Percentiles rank a stretch among this genome's conserved stretches.
phyloP scores from a whole-genome alignment of 176 grass and related monocot species.

The Cocos nucifera region DNA sequence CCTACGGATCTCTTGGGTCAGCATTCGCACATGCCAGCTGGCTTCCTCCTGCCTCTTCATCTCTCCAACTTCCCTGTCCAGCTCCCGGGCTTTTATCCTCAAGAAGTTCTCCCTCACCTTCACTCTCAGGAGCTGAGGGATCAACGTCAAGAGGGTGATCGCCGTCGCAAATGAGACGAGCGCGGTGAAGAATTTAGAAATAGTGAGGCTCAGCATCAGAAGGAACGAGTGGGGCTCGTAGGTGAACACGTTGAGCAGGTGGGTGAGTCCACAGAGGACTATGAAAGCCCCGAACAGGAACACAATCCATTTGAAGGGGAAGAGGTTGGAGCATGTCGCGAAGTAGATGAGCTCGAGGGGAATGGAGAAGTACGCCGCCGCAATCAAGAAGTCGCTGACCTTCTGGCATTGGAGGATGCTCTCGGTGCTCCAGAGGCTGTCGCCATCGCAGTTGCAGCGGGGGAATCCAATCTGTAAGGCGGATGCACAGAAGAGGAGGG shows the following conservation, averaged over 20 bases:
- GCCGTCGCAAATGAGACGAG: constrained; percentile 86
- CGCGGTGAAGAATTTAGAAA: constrained; percentile 87
- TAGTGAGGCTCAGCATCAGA: constrained; percentile 60
- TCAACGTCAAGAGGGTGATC: constrained; percentile 89
- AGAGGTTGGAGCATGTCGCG: constrained; percentile 57
- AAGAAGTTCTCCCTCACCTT: constrained; percentile 91
- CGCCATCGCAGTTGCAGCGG: constrained; percentile 33
- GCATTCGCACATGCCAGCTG: constrained; percentile 91
- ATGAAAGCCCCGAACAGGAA: constrained; percentile 90
- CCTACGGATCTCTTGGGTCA: constrained; percentile 85
- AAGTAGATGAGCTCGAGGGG: constrained; percentile 89
- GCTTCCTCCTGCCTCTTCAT: constrained; percentile 87
- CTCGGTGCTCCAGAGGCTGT: constrained; percentile 47
- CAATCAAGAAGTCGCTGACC: constrained; percentile 91
- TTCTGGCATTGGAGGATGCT: constrained; percentile 82
- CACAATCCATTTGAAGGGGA: constrained; percentile 93
- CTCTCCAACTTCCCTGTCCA: constrained; percentile 70
- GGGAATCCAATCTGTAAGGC: constrained; percentile 16
- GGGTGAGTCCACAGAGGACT: constrained; percentile 89
- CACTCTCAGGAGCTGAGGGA: constrained; percentile 88
- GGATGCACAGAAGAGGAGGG: not conserved
- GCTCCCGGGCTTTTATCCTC: constrained; percentile 67
- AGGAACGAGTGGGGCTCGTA: constrained; percentile 85
- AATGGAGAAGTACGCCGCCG: constrained; percentile 83
- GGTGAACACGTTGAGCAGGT: constrained; percentile 83